Evolutionary conservation across 1,139 yeast species (phyloP).

Genomic region (Sugiyamaella grinbergsii): DNA sequence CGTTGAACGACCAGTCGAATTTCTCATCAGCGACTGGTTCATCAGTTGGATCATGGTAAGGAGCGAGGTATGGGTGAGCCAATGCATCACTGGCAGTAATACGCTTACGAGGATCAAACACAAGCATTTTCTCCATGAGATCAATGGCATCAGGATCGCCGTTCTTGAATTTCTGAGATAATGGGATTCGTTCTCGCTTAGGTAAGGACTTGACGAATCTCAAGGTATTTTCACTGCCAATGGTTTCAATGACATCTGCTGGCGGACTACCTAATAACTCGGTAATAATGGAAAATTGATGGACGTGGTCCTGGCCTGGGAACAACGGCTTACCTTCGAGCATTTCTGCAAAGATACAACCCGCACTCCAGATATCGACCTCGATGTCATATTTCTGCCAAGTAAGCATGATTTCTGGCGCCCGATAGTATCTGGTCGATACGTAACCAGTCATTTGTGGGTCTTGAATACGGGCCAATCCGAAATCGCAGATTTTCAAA

Average conservation of each 20-base stretch:
- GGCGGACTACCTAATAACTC: slow-evolving; percentile 97
- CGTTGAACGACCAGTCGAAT: slow-evolving; percentile 98
- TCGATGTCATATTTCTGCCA: slow-evolving; percentile 99
- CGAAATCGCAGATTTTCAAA: slow-evolving; percentile 94
- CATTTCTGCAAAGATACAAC: slow-evolving; percentile 98
- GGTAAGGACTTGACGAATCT: slow-evolving; percentile 94
- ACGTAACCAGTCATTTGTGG: slow-evolving; percentile 99
- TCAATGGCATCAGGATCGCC: slow-evolving; percentile 92
- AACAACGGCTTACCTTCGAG: slow-evolving; percentile 97
- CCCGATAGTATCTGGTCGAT: slow-evolving; percentile 93
- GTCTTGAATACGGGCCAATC: slow-evolving; percentile 94
- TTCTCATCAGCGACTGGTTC: slow-evolving; percentile 93
- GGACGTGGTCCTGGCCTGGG: slow-evolving; percentile 98
- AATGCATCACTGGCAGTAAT: slow-evolving; percentile 90
- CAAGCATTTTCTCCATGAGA: slow-evolving; percentile 82
- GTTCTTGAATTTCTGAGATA: slow-evolving; percentile 77
- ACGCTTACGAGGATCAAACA: slow-evolving; percentile 92
- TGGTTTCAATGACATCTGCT: slow-evolving; percentile 90
- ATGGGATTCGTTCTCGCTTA: slow-evolving; percentile 86
- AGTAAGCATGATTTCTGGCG: slow-evolving; percentile 98
- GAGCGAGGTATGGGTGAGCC: slow-evolving; percentile 88
- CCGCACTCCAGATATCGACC: slow-evolving; percentile 99
- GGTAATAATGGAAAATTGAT: slow-evolving; percentile 94
- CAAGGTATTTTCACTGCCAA: slow-evolving; percentile 91
- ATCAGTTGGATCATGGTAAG: slow-evolving; percentile 98